Evolutionary conservation across 768 basidiomycete genomes (phyloP).

Genomic region (Hemileccinum rubropunctum): DNA sequence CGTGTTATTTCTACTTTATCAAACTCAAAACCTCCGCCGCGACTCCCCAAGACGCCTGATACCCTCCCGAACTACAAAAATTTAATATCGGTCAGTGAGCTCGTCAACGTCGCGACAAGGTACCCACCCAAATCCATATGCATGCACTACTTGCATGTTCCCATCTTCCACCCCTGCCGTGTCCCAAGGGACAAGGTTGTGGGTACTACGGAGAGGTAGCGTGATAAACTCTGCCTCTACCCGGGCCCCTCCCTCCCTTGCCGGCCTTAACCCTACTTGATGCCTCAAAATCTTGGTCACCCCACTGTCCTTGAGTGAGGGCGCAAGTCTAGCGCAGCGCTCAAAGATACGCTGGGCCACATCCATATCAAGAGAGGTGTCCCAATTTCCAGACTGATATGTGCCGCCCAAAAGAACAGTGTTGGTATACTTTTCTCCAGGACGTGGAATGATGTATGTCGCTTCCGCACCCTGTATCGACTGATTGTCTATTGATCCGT

Average conservation of each 20-base stretch:
- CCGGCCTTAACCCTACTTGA: constrained; percentile 60
- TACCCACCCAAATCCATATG: constrained; percentile 58
- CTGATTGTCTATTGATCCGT: constrained; percentile 10
- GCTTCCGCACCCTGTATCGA: constrained; percentile 25
- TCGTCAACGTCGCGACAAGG: not conserved
- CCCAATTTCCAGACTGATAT: constrained; percentile 48
- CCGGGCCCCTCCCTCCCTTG: constrained; percentile 52
- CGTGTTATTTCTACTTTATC: constrained; percentile 25
- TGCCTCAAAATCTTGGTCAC: constrained; percentile 46
- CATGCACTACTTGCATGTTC: constrained; percentile 45
- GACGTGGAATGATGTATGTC: constrained; percentile 65
- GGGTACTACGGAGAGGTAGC: constrained; percentile 30
- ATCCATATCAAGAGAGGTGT: constrained; percentile 44
- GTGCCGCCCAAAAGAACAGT: constrained; percentile 58
- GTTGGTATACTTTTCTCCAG: constrained; percentile 40
- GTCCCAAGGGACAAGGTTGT: constrained; percentile 18
- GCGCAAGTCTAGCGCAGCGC: constrained; percentile 41
- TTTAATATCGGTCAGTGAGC: constrained; percentile 8
- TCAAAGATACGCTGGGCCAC: constrained; percentile 45
- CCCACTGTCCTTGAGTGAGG: constrained; percentile 30
- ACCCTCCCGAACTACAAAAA: constrained; percentile 35
- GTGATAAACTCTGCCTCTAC: constrained; percentile 47
- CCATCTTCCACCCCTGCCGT: constrained; percentile 17
- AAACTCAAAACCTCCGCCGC: constrained; percentile 39
- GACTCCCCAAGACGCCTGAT: constrained; percentile 42